phyloP scores from a whole-genome alignment of 1,284 basidiomycete genomes.

The Xerocomus cyaneibrunnescens region DNA sequence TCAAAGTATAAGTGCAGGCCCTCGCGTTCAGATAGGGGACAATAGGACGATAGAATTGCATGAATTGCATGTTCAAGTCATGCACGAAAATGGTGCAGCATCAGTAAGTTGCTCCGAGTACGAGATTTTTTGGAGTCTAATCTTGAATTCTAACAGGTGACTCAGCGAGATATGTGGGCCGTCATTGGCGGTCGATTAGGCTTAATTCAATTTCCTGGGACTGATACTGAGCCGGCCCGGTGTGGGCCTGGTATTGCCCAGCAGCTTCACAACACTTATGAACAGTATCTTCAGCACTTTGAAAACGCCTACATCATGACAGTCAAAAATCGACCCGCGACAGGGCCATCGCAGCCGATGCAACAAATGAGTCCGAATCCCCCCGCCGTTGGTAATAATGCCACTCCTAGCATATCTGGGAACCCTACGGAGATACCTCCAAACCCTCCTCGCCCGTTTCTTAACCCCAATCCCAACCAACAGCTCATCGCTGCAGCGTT shows the following conservation, averaged over 20 bases:
- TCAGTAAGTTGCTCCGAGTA: conserved; percentile 41
- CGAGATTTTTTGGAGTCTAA: not conserved
- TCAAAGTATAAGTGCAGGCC: conserved; percentile 37
- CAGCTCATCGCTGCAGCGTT: conserved; percentile 26
- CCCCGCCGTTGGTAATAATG: conserved; percentile 15
- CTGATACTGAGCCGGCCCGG: conserved; percentile 53
- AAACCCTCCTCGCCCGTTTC: conserved; percentile 14
- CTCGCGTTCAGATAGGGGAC: conserved; percentile 46
- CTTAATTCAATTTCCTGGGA: conserved; percentile 59
- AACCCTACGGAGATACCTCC: conserved; percentile 24
- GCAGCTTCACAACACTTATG: conserved; percentile 59
- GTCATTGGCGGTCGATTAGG: conserved; percentile 64
- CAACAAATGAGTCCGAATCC: conserved; percentile 18
- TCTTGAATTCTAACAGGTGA: conserved; percentile 43
- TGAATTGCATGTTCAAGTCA: conserved; percentile 54
- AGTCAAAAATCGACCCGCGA: conserved; percentile 20
- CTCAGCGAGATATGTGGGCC: conserved; percentile 57
- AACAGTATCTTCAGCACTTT: conserved; percentile 54
- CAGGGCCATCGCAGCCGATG: conserved; percentile 14
- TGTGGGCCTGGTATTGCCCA: conserved; percentile 59
- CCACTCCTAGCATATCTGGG: conserved; percentile 13
- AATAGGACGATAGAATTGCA: conserved; percentile 55
- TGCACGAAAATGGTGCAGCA: conserved; percentile 51
- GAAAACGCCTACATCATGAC: conserved; percentile 52
- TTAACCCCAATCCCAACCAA: too few relatives aligned